These are phyloP conservation scores for Poa pratensis DNA, from an alignment of 176 grass and related monocot genomes.

Conservation along the genomic window DNA sequence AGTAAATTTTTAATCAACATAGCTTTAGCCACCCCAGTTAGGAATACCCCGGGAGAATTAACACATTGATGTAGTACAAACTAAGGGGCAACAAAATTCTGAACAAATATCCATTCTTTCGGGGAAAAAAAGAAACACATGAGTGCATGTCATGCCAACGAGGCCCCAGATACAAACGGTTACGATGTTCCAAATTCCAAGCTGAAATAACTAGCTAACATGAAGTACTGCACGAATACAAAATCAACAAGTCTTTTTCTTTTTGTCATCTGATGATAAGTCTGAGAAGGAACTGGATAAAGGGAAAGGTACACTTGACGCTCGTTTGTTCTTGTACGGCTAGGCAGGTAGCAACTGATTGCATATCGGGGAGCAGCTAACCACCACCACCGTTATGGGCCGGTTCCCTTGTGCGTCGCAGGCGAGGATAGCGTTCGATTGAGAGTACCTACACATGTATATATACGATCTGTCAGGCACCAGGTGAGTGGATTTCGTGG, in stretches of 20 bases:
- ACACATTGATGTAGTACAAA: too few species aligned
- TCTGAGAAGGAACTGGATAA: background rate
- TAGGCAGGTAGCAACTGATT: constrained; percentile 7
- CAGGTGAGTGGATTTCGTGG: background rate
- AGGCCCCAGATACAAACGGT: background rate
- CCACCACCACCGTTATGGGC: constrained; percentile 9
- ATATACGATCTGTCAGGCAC: constrained; percentile 37
- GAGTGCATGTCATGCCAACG: background rate
- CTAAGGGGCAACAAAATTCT: background rate
- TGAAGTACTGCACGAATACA: background rate
- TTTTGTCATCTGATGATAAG: background rate
- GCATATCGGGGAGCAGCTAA: background rate
- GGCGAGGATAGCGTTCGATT: background rate
- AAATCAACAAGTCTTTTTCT: background rate
- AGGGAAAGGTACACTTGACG: constrained; percentile 2
- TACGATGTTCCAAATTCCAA: background rate
- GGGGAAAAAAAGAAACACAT: background rate
- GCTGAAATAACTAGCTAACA: background rate
- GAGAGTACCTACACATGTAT: constrained; percentile 42
- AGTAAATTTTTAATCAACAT: too few species aligned
- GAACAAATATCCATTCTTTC: background rate
- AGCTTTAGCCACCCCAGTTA: too few species aligned
- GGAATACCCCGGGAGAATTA: too few species aligned
- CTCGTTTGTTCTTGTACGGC: background rate
- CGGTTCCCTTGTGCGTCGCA: constrained; percentile 16